Conservation (phyloP, 257 asterid species). For the Eustoma russellianum region DNA sequence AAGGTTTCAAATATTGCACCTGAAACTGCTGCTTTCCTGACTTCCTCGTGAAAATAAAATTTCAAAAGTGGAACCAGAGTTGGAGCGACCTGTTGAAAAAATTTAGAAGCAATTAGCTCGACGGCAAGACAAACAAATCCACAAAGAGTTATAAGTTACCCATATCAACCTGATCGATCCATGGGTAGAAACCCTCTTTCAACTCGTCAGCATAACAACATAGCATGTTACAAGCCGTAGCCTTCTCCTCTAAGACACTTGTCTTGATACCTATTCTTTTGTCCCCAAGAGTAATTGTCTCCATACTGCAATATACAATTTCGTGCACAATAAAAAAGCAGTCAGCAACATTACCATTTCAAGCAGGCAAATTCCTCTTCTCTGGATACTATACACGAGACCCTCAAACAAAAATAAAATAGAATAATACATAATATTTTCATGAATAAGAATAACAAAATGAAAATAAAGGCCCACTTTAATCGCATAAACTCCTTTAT, state of each 20-base stretch:
- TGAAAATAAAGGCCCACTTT: no score
- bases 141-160: neutral
- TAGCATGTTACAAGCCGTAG: constrained; percentile 97
- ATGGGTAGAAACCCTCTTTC: constrained; percentile 96
- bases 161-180: constrained; percentile 92
- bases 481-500: no score
- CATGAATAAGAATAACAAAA: no score
- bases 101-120: neutral
- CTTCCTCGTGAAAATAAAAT: constrained; percentile 98
- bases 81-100: constrained; percentile 72
- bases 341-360: neutral
- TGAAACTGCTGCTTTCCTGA: constrained; percentile 97
- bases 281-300: constrained; percentile 91
- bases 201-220: constrained; percentile 98
- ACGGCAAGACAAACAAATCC: no score
- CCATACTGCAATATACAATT: constrained; percentile 60
- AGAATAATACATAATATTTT: no score
- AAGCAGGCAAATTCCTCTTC: no score
- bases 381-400: no score
- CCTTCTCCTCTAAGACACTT: constrained; percentile 93
- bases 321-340: no score
- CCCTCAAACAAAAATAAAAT: no score
- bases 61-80: constrained; percentile 83
- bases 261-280: constrained; percentile 96
- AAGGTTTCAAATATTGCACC: constrained; percentile 31